phyloP scores from a whole-genome alignment of 495 filamentous ascomycete species.

The Parachaetomium inaequale region DNA sequence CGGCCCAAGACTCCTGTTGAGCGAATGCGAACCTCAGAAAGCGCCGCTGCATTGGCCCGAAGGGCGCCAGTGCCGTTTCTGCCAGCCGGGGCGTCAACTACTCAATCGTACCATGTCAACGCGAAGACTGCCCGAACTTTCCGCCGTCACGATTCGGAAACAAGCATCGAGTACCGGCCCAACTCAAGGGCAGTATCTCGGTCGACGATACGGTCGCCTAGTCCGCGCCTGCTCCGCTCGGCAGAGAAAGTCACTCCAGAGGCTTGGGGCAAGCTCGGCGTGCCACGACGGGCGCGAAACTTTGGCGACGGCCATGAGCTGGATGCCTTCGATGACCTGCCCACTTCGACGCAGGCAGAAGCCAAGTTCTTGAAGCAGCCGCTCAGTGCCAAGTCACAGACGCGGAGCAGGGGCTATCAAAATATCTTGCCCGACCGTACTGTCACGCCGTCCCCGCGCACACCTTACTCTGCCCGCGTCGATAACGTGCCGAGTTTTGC shows the following conservation, averaged over 20 bases:
- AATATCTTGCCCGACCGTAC: constrained; percentile 48
- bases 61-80: constrained; percentile 72
- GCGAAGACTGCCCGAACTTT: constrained; percentile 69
- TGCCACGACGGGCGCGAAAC: constrained; percentile 67
- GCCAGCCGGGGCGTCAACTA: constrained; percentile 68
- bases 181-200: constrained; percentile 54
- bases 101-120: constrained; percentile 74
- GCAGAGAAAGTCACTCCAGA: constrained; percentile 40
- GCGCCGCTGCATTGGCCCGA: constrained; percentile 49
- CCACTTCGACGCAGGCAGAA: constrained; percentile 79
- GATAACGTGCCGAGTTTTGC: constrained; percentile 76
- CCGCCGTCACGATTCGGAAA: constrained; percentile 71
- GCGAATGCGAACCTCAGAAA: constrained; percentile 51
- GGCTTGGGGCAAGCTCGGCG: constrained; percentile 57
- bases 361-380: constrained; percentile 79
- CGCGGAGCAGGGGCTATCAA: constrained; percentile 60
- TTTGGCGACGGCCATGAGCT: constrained; percentile 93
- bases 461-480: constrained; percentile 54
- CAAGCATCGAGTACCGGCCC: constrained; percentile 52
- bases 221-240: constrained; percentile 44
- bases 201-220: constrained; percentile 54
- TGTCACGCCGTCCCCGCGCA: constrained; percentile 54
- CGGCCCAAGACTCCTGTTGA: constrained; percentile 75
- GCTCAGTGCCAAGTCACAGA: constrained; percentile 60
- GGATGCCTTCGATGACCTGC: constrained; percentile 90